Evolutionary conservation across 176 grass and related monocot genomes (phyloP), one percentile per base, ranked within the genome.

Genomic region (Aegilops longissima): DNA sequence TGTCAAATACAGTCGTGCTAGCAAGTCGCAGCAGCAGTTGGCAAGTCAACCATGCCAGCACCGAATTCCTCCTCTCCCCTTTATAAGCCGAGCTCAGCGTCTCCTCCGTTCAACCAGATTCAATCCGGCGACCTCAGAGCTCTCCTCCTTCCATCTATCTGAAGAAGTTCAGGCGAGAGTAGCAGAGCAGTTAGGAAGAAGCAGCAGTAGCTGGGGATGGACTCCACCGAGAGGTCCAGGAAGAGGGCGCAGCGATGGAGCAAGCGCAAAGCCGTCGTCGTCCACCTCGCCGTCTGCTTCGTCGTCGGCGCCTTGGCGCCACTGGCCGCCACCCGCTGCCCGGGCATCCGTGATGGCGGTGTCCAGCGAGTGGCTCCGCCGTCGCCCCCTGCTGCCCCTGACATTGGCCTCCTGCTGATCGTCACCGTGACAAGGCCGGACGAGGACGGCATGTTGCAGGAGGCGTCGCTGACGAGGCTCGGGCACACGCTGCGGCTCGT

Each of bases 251-350:
- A 67, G 3, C 74, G 65, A 17, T 89, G 91, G 83, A 75, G 75
- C 68, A 85, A 40, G 65, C 25, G 13, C 30, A 68, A 34, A 4
- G 66, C 66, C 21, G 70, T 77, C 65, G n/a, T 84, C 38, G 3
- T 83, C 61, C 89, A 91, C 52, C 87, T 87, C 89, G 75, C 89
- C 9, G 23, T 93, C 72, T 93, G 87, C 89, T 95, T 95, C 77
- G 67, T 69, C 70, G 24, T 80, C 6, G 90, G 90, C 72, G 84
- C 82, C n/a, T 38, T 92, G 10, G 14, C 79, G 58, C 91, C 86
- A 12, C 77, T 75, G 7, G 36, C n/a, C 20, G 1, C 91, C 70
- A 80, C 86, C 44, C 33, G 78, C 25, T 81, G 39, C 61, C 49
- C 61, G 27, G 36, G 4, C 51, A 76, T 82, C 70, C 49, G 70